Evolutionary conservation across 148 eudicot species (phyloP), one percentile per base, ranked within the genome.

Genomic region (Nepenthes mirabilis): DNA sequence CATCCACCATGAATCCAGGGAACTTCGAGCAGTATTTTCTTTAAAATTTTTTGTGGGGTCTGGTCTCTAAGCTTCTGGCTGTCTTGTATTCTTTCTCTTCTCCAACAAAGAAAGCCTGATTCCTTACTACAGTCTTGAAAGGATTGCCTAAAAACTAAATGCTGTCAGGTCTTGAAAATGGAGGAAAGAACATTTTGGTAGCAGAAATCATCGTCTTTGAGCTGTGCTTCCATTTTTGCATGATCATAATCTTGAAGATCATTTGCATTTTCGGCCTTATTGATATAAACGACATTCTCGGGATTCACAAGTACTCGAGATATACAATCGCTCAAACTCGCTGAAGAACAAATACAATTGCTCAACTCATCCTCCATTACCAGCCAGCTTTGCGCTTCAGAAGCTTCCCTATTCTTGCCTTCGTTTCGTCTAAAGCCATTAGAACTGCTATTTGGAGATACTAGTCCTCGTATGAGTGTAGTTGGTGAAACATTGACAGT

Each of bases 11-110:
- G 55, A 11, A 52, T 52, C 55, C 4, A 1, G 40, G 93, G 72
- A 55, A 89, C 85, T 72, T 89, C 85, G 61, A 77, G 60, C 33
- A 89, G 68, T 13, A 80, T 75, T 47, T 72, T 81, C 85, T 89
- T 89, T 54, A 85, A 70, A 57, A 83, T 47, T 57, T 61, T 72
- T 47, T 89, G 96, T n/a, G 84, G 34, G 55, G 55, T 60, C 56
- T 72, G 67, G 62, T 59, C 43, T 63, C 47, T 65, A 33, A 65
- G 57, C 45, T 13, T 61, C 14, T 56, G 68, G 43, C 23, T 9
- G 36, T 56, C 58, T 34, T 7, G 9, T 14, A n/a, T 47, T 37
- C 60, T 52, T 34, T 66, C 75, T 49, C 63, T 79, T 58, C 58
- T 81, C 96, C 96, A 89, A 14, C 78, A 55, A 37, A 64, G 57